phyloP scores from a whole-genome alignment of 345 rosid genomes.

The Excoecaria agallocha region DNA sequence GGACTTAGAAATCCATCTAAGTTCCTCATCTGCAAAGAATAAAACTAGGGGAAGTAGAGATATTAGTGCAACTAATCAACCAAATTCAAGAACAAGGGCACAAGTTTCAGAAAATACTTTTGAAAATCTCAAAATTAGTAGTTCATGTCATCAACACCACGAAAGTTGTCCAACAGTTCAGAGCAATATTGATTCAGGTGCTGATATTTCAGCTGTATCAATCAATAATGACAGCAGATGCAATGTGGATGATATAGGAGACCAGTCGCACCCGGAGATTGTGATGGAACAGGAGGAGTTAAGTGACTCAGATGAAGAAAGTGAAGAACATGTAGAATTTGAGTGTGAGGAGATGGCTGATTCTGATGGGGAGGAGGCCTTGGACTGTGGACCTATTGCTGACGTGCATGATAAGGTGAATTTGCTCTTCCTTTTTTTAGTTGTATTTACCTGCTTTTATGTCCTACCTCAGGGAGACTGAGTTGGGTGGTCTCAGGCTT shows the following conservation, averaged over 20 bases:
- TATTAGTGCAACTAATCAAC: constrained; percentile 27
- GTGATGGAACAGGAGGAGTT: constrained; percentile 99
- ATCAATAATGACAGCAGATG: constrained; percentile 30
- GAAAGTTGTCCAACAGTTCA: constrained; percentile 22
- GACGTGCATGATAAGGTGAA: constrained; percentile 52
- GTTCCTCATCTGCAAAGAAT: constrained; percentile 47
- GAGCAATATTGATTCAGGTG: constrained; percentile 29
- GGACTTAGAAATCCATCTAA: constrained; percentile 73
- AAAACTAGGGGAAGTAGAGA: constrained; percentile 33
- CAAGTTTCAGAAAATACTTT: constrained; percentile 21
- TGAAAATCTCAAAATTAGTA: constrained; percentile 27
- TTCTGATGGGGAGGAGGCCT: constrained; percentile 75
- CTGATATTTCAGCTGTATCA: constrained; percentile 26
- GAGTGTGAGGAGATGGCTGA: constrained; percentile 98
- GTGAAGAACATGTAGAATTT: constrained; percentile 90
- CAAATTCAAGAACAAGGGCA: constrained; percentile 11
- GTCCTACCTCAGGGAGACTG: not conserved
- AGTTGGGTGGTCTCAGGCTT: too few relatives aligned
- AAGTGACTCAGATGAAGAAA: constrained; percentile 92
- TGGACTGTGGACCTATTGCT: constrained; percentile 26
- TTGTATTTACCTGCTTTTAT: constrained; percentile 14
- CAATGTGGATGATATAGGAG: constrained; percentile 41
- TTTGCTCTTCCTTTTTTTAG: constrained; percentile 5
- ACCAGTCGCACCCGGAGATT: constrained; percentile 69
- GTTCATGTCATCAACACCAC: constrained; percentile 14